Evolutionary conservation across 2,329 filamentous ascomycete genomes (phyloP).

Genomic region (Cercospora sp.): DNA sequence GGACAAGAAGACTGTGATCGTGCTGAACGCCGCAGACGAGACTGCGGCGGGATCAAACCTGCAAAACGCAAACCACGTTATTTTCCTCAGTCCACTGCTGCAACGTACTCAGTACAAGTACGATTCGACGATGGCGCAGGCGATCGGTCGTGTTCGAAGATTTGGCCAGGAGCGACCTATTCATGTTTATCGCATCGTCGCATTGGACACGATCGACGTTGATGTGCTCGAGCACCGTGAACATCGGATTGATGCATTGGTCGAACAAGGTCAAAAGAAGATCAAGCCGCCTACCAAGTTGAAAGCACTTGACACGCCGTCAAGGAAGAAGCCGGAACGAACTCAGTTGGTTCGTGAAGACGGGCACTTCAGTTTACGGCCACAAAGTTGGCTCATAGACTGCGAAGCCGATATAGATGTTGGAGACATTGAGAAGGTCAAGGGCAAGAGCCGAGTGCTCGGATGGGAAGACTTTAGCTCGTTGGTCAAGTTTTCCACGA

Average conservation of each 20-base stretch:
- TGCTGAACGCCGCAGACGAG: constrained; percentile 58
- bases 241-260: constrained; percentile 33
- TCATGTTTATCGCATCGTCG: constrained; percentile 71
- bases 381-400: constrained; percentile 34
- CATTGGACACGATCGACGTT: constrained; percentile 65
- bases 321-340: constrained; percentile 25
- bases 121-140: constrained; percentile 61
- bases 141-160: constrained; percentile 60
- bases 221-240: constrained; percentile 50
- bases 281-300: constrained; percentile 19
- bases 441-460: constrained; percentile 31
- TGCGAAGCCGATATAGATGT: constrained; percentile 17
- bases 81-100: constrained; percentile 61
- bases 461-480: constrained; percentile 39
- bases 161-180: constrained; percentile 60
- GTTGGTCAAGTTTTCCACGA: constrained; percentile 38
- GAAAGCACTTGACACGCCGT: constrained; percentile 21
- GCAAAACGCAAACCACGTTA: constrained; percentile 62
- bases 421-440: constrained; percentile 18
- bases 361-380: constrained; percentile 37
- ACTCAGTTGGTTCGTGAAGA: constrained; percentile 36
- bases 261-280: constrained; percentile 22
- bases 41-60: constrained; percentile 63
- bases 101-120: constrained; percentile 55
- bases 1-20: constrained; percentile 50